These are phyloP conservation scores for Naganishia randhawae DNA, from an alignment of 768 basidiomycete genomes.

Conservation along the genomic window DNA sequence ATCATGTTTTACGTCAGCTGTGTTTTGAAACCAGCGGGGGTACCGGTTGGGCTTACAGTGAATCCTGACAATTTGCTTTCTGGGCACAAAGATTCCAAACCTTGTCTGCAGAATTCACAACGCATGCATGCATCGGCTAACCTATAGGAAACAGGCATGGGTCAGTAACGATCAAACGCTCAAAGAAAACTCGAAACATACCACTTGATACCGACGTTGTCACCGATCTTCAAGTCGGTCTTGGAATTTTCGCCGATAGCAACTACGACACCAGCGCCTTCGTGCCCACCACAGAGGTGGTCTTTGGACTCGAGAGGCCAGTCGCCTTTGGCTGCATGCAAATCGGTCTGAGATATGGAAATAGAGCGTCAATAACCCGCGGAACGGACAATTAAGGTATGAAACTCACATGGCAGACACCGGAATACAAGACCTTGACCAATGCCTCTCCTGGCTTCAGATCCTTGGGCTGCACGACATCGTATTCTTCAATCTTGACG, in stretches of 20 bases:
- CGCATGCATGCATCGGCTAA: slow-evolving; percentile 59
- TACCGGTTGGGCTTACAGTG: slow-evolving; percentile 48
- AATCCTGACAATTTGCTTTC: slow-evolving; percentile 65
- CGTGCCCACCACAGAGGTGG: slow-evolving; percentile 58
- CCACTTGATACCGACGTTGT: slow-evolving; percentile 74
- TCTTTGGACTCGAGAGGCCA: slow-evolving; percentile 62
- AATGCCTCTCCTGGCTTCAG: slow-evolving; percentile 53
- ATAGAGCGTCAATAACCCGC: slow-evolving; percentile 16
- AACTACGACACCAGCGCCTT: slow-evolving; percentile 76
- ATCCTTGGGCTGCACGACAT: slow-evolving; percentile 42
- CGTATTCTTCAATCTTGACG: slow-evolving; percentile 35
- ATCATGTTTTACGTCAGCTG: not conserved
- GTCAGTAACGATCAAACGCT: too few relatives aligned
- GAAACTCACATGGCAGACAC: slow-evolving; percentile 64
- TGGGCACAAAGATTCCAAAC: slow-evolving; percentile 58
- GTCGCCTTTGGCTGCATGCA: slow-evolving; percentile 56
- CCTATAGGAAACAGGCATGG: slow-evolving; percentile 46
- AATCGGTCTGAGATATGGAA: not conserved
- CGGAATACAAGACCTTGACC: slow-evolving; percentile 69
- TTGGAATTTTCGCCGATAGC: slow-evolving; percentile 69
- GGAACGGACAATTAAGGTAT: not conserved
- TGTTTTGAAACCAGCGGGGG: too few relatives aligned
- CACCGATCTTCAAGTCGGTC: slow-evolving; percentile 67
- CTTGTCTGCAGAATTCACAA: slow-evolving; percentile 72
- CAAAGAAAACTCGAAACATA: not conserved